Conservation (phyloP, 73 alveolate genomes). For the Halteria grandinella region DNA sequence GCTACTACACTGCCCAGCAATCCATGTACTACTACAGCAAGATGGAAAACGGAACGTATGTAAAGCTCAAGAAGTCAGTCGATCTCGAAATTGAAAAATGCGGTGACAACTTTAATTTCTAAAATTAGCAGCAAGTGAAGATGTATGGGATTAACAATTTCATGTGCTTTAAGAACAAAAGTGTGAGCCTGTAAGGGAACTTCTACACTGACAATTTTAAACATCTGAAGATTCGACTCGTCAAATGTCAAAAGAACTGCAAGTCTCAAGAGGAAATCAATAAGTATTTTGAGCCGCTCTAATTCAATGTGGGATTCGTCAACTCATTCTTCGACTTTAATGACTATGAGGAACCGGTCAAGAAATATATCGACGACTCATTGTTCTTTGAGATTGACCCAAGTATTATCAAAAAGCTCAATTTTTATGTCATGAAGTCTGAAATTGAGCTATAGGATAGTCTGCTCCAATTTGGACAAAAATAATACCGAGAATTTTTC, state of each 20-base stretch:
- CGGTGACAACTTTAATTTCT: too few species aligned
- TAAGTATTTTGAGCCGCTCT: not conserved
- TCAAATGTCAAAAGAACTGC: too few species aligned
- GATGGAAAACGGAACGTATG: too few species aligned
- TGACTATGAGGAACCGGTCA: constrained; percentile 18
- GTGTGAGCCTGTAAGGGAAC: too few species aligned
- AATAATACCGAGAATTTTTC: constrained; percentile 4
- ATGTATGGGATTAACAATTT: too few species aligned
- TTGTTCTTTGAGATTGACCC: constrained; percentile 21
- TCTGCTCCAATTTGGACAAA: constrained; percentile 8
- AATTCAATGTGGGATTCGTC: not conserved
- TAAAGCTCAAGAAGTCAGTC: too few species aligned
- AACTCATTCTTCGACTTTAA: constrained; percentile 35
- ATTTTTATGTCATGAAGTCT: constrained; percentile 11
- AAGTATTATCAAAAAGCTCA: not conserved
- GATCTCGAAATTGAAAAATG: too few species aligned
- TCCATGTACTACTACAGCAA: too few species aligned
- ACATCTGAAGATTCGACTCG: too few species aligned
- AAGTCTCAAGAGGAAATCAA: not conserved
- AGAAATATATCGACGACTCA: constrained; percentile 32
- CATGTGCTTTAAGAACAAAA: too few species aligned
- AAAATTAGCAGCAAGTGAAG: too few species aligned
- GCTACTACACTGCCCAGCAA: not conserved
- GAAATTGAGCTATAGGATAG: constrained; percentile 22
- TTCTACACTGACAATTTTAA: too few species aligned